Evolutionary conservation across 257 asterid species (phyloP), one percentile per base, ranked within the genome.

Genomic region (Nemophila menziesii): DNA sequence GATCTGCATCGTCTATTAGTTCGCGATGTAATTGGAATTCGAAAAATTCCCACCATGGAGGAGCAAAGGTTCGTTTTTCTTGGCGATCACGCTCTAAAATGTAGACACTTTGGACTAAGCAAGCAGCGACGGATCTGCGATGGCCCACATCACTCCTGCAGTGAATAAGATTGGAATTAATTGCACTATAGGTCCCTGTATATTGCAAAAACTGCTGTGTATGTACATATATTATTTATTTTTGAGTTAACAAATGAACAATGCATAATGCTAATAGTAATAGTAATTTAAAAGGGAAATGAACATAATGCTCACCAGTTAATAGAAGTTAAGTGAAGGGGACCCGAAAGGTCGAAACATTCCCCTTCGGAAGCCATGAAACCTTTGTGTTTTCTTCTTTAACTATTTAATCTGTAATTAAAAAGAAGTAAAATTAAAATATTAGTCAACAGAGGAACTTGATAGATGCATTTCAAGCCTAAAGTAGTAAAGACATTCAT

Each of bases 101-200:
- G 62, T 84, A 90, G 7, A 81, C 94, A 12, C 93, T 58, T 52
- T 81, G 96, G 53, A 89, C 98, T 64, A 90, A 65, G 66, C 93
- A 39, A 37, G 98, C 98, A 5, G 96, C 90, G 33, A 81, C 74
- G 8, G 94, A 78, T 60, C 92, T 70, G 11, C 81, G 65, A 60
- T 78, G 69, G 51, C 41, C 56, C 7, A 68, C 70, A 63, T 74
- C 74, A 27, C 42, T 52, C 96, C 98, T 90, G 90, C 45, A 44
- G 29, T 20, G 40, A 53, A 15, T 8, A 45, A 36, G 16, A 23
- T 42, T 1, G 11, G 6, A 43, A 14, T 42, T 20, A 23, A n/a
- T 48, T 24, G 22, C 11, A 10, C 34, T 6, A 12, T 8, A 5
- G 14, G 17, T 38, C 14, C 17, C 11, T 20, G 26, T 10, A 16